Evolutionary conservation across 1,284 basidiomycete genomes (phyloP), one percentile per base, ranked within the genome.

Genomic region (Sanguinoderma infundibulare): DNA sequence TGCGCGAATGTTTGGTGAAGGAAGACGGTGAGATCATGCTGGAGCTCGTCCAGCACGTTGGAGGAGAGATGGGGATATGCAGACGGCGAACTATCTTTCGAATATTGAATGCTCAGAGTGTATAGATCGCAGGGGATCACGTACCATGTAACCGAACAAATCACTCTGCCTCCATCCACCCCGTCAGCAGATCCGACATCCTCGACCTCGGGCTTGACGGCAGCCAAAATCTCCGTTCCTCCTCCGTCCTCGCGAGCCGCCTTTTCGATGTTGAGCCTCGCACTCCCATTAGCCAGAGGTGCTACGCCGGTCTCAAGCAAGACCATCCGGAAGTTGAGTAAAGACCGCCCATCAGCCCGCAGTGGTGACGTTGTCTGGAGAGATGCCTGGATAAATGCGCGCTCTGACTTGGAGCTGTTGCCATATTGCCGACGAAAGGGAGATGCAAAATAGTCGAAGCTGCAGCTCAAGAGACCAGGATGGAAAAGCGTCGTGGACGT

Each of bases 221-320:
- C 90, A 8, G 85, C 88, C 12, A 91, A 70, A 5, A 91, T 78
- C 42, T 46, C 42, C 15, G 42, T 46, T 82, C 53, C 86, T 15
- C 42, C 42, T 12, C 42, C 42, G 7, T 26, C 42, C 42, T 46
- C 84, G 44, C 83, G 76, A 4, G 81, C 75, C 61, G 79, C 80
- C 62, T 82, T 81, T 2, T 90, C 91, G 24, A 94, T 83, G 62
- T 80, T 86, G 5, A 92, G 76, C 20, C 84, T 82, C 9, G 90
- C 91, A 63, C 90, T 92, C 14, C 92, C 92, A 64, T 92, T 94
- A 24, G 92, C 89, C 5, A 92, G 80, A 3, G 91, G 88, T 22
- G 86, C 84, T 2, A 91, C 82, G 28, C 89, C 90, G 0, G 89
- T 91, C 73, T 92, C 87, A n/a, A 95, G 81, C 8, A 83, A 77